Base-by-base conservation (phyloP, 805 yeast genomes). In the Suhomyces sp. region DNA sequence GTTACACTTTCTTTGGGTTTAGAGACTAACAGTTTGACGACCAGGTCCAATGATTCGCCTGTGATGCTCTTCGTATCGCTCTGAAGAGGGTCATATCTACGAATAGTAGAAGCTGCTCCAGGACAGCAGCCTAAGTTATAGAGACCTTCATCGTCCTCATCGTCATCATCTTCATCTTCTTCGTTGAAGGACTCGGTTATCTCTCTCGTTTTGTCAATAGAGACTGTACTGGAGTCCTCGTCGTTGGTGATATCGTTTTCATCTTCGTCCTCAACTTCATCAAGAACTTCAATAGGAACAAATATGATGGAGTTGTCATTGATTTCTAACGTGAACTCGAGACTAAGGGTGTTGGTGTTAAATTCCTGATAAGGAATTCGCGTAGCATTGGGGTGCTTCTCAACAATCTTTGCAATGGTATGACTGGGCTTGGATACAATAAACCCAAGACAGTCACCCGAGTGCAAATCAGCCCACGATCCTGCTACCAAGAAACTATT, bases 391-490 rank as follows among this genome's bases (percentile, higher is more conserved):
- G 20, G 23, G 29, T 34, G 36, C 16, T 36, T 27, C 4, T 36
- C 41, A 21, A 38, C 28, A 6, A 51, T 40, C 4, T 36, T 31
- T n/a, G 28, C 38, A 26, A 58, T 55, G 12, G 31, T 32, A 12
- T 42, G 26, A 4, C 63, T 54, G 2, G 69, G 65, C 35, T 52
- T 53, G 19, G 58, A 44, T 20, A 68, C 46, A 20, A 66, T 58
- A 33, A 68, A 63, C 4, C 70, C 68, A 13, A 68, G 38, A 3
- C 18, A 29, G 41, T 66, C 71, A 13, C 56, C 58, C 29, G 44
- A 31, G 9, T 25, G 19, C 17, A 63, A 36, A 9, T 31, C 30
- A 31, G 43, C 36, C 47, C 36, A 33, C 11, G 19, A 12, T 8
- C 31, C 36, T 5, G 26, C 18, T 11, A 27, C 5, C 4, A 33